Percentiles rank a stretch among this genome's conserved stretches.
These are phyloP conservation scores for Sechiopsis laciniata DNA, from an alignment of 306 rosid genomes.

Conservation along the genomic window DNA sequence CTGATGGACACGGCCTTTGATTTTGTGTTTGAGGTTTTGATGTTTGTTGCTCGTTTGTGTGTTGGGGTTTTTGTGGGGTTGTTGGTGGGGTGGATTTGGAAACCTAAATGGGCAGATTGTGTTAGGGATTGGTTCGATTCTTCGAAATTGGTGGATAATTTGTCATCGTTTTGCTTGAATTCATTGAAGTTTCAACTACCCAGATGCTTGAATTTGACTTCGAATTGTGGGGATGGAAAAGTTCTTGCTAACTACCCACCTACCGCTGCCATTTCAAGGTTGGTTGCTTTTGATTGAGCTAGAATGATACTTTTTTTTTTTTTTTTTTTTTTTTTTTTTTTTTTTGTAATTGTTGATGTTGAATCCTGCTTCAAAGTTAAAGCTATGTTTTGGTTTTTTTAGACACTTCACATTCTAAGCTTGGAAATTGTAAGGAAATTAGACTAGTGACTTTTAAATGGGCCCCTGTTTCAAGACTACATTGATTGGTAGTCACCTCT, in stretches of 20 bases:
- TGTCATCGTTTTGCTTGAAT: slow-evolving; percentile 29
- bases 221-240: slow-evolving; percentile 21
- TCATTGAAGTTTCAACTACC: slow-evolving; percentile 37
- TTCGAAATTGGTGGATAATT: slow-evolving; percentile 27
- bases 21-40: slow-evolving; percentile 33
- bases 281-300: slow-evolving; percentile 20
- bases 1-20: slow-evolving; percentile 44
- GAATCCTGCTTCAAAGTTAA: background rate
- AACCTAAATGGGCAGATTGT: slow-evolving; percentile 71
- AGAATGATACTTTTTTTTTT: background rate
- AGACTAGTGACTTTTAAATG: background rate
- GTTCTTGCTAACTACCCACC: slow-evolving; percentile 23
- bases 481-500: too few relatives aligned
- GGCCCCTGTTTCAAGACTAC: too few relatives aligned
- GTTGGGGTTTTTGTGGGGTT: slow-evolving; percentile 68
- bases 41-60: slow-evolving; percentile 66
- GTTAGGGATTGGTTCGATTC: slow-evolving; percentile 31
- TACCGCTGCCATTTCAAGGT: slow-evolving; percentile 38
- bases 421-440: background rate
- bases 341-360: background rate
- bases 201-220: slow-evolving; percentile 34
- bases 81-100: slow-evolving; percentile 91
- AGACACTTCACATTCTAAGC: background rate
- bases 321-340: too few relatives aligned
- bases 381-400: background rate